Evolutionary conservation across 306 rosid genomes (phyloP).

Genomic region (Carpinus fangiana): DNA sequence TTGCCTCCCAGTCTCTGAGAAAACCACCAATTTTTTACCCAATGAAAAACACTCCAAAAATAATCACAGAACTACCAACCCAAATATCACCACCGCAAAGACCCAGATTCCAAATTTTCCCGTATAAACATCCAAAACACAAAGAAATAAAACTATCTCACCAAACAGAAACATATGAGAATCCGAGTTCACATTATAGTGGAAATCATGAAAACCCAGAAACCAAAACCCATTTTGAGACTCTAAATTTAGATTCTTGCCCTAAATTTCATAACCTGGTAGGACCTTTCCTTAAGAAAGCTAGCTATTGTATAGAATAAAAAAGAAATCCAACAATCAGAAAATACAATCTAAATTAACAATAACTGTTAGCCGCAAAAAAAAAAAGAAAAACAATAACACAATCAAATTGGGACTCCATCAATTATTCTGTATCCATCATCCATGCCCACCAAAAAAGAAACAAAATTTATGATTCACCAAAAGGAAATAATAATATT

Average conservation of each 20-base stretch:
- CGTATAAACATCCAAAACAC: neutral
- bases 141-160: neutral
- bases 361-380: neutral
- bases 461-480: slow-evolving; percentile 10
- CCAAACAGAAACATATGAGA: slow-evolving; percentile 13
- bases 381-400: neutral
- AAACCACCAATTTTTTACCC: neutral
- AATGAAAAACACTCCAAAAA: neutral
- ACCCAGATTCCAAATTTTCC: neutral
- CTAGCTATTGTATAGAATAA: neutral
- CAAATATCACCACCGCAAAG: neutral
- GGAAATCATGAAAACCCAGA: slow-evolving; percentile 32
- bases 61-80: neutral
- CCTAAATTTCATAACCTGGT: slow-evolving; percentile 36
- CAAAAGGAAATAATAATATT: slow-evolving; percentile 4
- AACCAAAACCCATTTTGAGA: slow-evolving; percentile 35
- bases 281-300: neutral
- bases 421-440: neutral
- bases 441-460: neutral
- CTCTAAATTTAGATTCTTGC: slow-evolving; percentile 18
- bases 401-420: neutral
- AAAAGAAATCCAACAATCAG: neutral
- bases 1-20: too few relatives aligned
- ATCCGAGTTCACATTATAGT: slow-evolving; percentile 22
- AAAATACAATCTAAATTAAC: neutral